Percentiles rank a stretch among this genome's conserved stretches.
These are phyloP conservation scores for Kazachstania sp. DNA, from an alignment of 1,139 yeast genomes.

Conservation along the genomic window DNA sequence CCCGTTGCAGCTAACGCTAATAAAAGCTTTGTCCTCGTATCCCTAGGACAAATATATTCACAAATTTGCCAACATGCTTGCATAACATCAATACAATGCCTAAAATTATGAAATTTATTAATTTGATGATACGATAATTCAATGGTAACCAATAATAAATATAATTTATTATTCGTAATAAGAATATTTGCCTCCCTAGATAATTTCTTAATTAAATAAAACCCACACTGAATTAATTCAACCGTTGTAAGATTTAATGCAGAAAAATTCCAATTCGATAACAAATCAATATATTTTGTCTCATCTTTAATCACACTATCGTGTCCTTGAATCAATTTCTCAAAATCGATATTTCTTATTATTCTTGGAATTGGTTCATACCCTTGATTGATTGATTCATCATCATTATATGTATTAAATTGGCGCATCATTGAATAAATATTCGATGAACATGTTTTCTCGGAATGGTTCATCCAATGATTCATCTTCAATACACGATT, in stretches of 20 bases:
- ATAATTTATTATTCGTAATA: conserved; percentile 19
- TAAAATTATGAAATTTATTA: conserved; percentile 87
- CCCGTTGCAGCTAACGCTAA: conserved; percentile 80
- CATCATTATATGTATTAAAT: conserved; percentile 4
- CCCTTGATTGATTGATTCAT: not conserved
- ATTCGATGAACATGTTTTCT: conserved; percentile 14
- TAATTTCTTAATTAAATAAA: conserved; percentile 16
- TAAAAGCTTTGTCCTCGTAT: conserved; percentile 12
- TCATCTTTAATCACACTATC: not conserved
- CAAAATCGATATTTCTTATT: conserved; percentile 15
- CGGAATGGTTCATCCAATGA: conserved; percentile 24
- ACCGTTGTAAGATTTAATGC: conserved; percentile 21
- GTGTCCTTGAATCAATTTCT: not conserved
- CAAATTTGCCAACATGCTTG: conserved; percentile 56
- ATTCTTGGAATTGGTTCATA: conserved; percentile 13
- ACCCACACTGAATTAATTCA: conserved; percentile 27
- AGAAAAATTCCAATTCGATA: conserved; percentile 27
- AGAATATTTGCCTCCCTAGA: conserved; percentile 13
- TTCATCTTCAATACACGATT: conserved; percentile 18
- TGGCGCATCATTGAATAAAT: conserved; percentile 23
- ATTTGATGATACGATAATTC: conserved; percentile 75
- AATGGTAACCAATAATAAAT: conserved; percentile 23
- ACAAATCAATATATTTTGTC: conserved; percentile 13
- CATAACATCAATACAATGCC: conserved; percentile 91
- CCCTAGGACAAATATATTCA: conserved; percentile 9